Conservation (phyloP, 2,329 filamentous ascomycete genomes). For the Rutstroemia sp. region DNA sequence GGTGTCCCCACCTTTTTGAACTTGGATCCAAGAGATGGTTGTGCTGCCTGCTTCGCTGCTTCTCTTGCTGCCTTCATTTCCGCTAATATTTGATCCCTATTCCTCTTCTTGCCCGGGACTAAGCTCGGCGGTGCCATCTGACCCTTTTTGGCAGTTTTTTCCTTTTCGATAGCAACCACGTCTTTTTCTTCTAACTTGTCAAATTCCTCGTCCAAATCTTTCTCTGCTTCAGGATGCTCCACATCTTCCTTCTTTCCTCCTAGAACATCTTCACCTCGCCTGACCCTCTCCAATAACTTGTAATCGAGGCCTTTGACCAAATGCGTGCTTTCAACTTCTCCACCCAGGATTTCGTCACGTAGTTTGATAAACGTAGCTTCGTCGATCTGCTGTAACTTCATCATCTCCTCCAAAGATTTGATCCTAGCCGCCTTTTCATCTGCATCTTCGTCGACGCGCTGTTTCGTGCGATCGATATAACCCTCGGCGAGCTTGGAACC, state of each 20-base stretch:
- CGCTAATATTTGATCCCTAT: slow-evolving; percentile 58
- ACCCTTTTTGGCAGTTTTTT: slow-evolving; percentile 47
- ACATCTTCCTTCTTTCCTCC: slow-evolving; percentile 25
- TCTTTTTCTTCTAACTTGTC: slow-evolving; percentile 49
- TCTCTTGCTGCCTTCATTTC: slow-evolving; percentile 57
- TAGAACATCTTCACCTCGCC: slow-evolving; percentile 39
- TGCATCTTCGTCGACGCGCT: slow-evolving; percentile 43
- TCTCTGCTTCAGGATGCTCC: slow-evolving; percentile 17
- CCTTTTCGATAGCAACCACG: slow-evolving; percentile 44
- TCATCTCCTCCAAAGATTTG: slow-evolving; percentile 70
- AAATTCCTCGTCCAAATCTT: slow-evolving; percentile 59
- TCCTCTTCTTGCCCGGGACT: slow-evolving; percentile 51
- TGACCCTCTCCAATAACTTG: slow-evolving; percentile 63
- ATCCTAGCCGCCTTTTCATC: slow-evolving; percentile 58
- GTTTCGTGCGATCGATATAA: slow-evolving; percentile 74
- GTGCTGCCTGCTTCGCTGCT: slow-evolving; percentile 46
- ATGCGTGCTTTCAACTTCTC: slow-evolving; percentile 73
- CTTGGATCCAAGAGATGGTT: slow-evolving; percentile 46
- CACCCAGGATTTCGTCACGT: slow-evolving; percentile 71
- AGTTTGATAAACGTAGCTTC: slow-evolving; percentile 69
- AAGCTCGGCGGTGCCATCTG: slow-evolving; percentile 47
- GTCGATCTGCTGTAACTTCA: slow-evolving; percentile 81
- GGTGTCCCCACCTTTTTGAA: slow-evolving; percentile 59
- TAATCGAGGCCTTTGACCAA: slow-evolving; percentile 89
- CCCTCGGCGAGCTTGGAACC: slow-evolving; percentile 72